These are phyloP conservation scores for Herpotrichia juniperi DNA, from an alignment of 2,329 filamentous ascomycete species.

Conservation along the genomic window DNA sequence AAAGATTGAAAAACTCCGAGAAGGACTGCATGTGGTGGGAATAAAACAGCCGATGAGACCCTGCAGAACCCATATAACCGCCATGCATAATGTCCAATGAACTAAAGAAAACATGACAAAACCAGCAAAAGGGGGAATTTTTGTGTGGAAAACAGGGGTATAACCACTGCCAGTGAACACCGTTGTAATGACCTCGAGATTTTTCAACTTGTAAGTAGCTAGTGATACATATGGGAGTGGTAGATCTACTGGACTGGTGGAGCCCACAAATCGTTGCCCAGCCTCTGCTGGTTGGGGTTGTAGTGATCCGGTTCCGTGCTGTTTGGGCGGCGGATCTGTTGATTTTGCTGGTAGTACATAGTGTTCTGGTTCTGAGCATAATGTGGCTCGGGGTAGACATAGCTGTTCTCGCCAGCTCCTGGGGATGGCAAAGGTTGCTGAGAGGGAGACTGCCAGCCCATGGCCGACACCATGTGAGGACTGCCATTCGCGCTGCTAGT, in stretches of 20 bases:
- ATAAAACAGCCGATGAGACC: conserved; percentile 20
- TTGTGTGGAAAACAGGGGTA: conserved; percentile 47
- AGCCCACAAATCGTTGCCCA: conserved; percentile 49
- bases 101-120: conserved; percentile 36
- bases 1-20: conserved; percentile 25
- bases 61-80: conserved; percentile 29
- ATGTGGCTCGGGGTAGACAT: conserved; percentile 78
- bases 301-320: conserved; percentile 70
- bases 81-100: conserved; percentile 32
- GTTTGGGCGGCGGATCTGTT: conserved; percentile 73
- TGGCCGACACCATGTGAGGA: conserved; percentile 75
- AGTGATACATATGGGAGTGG: conserved; percentile 37
- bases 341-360: conserved; percentile 73
- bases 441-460: conserved; percentile 86
- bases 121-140: conserved; percentile 36
- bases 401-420: conserved; percentile 70
- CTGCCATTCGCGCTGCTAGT: conserved; percentile 74
- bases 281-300: conserved; percentile 46
- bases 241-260: conserved; percentile 47
- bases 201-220: conserved; percentile 26
- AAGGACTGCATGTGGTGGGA: conserved; percentile 20
- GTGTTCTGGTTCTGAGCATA: conserved; percentile 66
- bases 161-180: conserved; percentile 47
- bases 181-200: conserved; percentile 39
- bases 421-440: conserved; percentile 76